Evolutionary conservation across 371 early-diverging fungal species (phyloP).

Genomic region (Circinella minor): DNA sequence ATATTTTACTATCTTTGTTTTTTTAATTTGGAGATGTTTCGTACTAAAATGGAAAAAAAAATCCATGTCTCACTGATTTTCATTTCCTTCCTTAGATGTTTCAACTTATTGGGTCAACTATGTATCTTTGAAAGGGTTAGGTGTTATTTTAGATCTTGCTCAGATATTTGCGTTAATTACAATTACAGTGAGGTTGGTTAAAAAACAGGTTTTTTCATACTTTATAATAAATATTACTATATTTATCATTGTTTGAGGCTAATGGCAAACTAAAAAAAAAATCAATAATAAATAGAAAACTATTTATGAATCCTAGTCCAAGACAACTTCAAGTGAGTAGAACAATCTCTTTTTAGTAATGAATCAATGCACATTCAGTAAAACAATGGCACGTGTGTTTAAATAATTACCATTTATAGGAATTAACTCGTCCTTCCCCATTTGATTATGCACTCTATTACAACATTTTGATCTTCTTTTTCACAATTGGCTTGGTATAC

Average conservation of each 20-base stretch:
- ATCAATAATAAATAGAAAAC: slow-evolving; percentile 40
- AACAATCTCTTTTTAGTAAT: background rate
- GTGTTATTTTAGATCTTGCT: slow-evolving; percentile 69
- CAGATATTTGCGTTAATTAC: slow-evolving; percentile 68
- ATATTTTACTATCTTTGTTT: too few relatives aligned
- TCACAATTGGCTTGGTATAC: slow-evolving; percentile 74
- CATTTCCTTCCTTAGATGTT: slow-evolving; percentile 26
- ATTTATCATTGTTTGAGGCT: too few relatives aligned
- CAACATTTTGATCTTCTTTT: slow-evolving; percentile 71
- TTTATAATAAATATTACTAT: background rate
- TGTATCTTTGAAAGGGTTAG: slow-evolving; percentile 66
- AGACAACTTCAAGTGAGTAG: slow-evolving; percentile 65
- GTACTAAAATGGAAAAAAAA: too few relatives aligned
- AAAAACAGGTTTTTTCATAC: background rate
- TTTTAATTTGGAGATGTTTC: too few relatives aligned
- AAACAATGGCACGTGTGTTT: background rate
- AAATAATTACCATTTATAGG: slow-evolving; percentile 12
- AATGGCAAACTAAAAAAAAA: too few relatives aligned
- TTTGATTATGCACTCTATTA: slow-evolving; percentile 76
- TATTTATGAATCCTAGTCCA: slow-evolving; percentile 70
- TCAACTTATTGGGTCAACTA: slow-evolving; percentile 75
- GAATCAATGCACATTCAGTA: background rate
- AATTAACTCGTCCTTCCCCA: slow-evolving; percentile 69
- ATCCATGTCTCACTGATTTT: too few relatives aligned
- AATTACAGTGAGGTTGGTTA: slow-evolving; percentile 52